phyloP scores from a whole-genome alignment of 2,329 filamentous ascomycete species.

The Colletotrichum limetticola region DNA sequence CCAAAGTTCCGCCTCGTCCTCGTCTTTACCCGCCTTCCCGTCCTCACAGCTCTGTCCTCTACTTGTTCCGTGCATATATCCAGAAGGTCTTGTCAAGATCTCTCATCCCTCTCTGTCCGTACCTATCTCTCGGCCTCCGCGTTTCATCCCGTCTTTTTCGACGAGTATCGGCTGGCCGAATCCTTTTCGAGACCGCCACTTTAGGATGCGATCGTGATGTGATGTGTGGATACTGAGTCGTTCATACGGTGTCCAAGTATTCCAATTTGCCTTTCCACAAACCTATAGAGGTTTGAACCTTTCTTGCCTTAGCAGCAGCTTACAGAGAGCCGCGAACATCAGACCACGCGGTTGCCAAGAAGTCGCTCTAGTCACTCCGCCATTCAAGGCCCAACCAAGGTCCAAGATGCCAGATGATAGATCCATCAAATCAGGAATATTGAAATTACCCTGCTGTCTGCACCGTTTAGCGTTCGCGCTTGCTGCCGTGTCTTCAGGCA shows the following conservation, averaged over 20 bases:
- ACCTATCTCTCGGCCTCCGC: conserved; percentile 1
- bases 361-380: no score
- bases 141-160: conserved; percentile 23
- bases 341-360: conserved; percentile 29
- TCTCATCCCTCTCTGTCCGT: not conserved
- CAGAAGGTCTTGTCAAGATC: conserved; percentile 3
- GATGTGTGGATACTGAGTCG: not conserved
- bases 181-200: not conserved
- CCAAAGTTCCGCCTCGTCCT: not conserved
- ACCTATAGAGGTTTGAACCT: not conserved
- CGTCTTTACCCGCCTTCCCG: not conserved
- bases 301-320: not conserved
- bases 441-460: conserved; percentile 9
- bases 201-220: not conserved
- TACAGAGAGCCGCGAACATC: not conserved
- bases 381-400: not conserved
- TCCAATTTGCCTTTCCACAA: not conserved
- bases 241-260: not conserved
- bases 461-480: conserved; percentile 10
- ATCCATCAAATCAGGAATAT: not conserved
- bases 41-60: not conserved
- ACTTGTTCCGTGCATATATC: conserved; percentile 16
- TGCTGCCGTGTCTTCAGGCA: conserved; percentile 18
- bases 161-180: not conserved
- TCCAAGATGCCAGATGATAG: not conserved